Evolutionary conservation across 1,284 basidiomycete genomes (phyloP), one percentile per base, ranked within the genome.

Genomic region (Sporisorium iseilematis-ciliati): DNA sequence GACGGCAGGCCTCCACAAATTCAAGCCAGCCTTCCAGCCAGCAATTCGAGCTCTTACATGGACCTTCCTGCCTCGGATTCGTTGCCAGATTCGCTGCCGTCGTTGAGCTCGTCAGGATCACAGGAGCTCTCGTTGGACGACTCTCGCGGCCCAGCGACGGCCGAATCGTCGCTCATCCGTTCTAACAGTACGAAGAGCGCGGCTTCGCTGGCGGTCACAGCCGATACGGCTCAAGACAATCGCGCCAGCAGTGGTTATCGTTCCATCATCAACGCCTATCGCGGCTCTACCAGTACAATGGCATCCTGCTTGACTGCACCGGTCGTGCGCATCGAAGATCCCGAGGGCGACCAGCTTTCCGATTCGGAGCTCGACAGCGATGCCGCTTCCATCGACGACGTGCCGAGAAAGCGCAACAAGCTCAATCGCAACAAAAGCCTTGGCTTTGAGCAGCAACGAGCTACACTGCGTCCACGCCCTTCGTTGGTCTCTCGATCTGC

Each of bases 371-470:
- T 69, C 11, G 63, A 66, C 16, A 40, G 21, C 45, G 57, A 38
- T 40, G 23, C 7, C 5, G 54, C 60, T n/a, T 56, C 64, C 5
- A 18, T 38, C 8, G 65, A 59, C 29, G 71, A 67, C 14, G 11
- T 55, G 21, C 75, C 75, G 0, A 48, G 75, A 5, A 78, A 78
- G 57, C 58, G 69, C 35, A 68, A 58, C 63, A 78, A 75, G 50
- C 46, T 60, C 4, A 40, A 29, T 18, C 56, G 67, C 18, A 65
- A 52, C 33, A 56, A 41, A 6, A 26, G 50, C 7, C 45, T 71
- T 21, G 76, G 63, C 46, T 78, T 76, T 40, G 77, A 78, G 5
- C 73, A 75, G 8, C 77, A 78, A 59, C 69, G 77, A 18, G 77
- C 68, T 18, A 26, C 61, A 3, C 29, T 65, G 25, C 65, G 65